phyloP scores from a whole-genome alignment of 169 alveolate genomes.

The Eimeria praecox region DNA sequence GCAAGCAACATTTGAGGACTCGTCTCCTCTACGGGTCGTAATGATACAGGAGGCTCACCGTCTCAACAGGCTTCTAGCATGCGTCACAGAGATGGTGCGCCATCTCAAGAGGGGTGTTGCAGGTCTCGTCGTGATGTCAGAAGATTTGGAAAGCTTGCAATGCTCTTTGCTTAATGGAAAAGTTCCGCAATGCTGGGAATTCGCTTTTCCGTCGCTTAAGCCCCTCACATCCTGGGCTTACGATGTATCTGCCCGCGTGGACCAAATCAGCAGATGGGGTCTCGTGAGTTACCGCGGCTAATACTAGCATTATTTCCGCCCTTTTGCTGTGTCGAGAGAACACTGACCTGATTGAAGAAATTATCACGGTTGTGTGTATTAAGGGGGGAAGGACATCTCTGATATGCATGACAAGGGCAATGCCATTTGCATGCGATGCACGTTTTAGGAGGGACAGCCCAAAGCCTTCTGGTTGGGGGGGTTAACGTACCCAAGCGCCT shows the following conservation, averaged over 20 bases:
- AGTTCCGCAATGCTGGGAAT: slow-evolving; percentile 94
- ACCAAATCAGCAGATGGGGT: slow-evolving; percentile 94
- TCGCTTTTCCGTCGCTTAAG: slow-evolving; percentile 93
- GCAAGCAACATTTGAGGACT: slow-evolving; percentile 90
- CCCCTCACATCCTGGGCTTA: slow-evolving; percentile 95
- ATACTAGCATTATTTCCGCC: background rate
- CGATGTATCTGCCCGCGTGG: slow-evolving; percentile 92
- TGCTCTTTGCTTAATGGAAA: slow-evolving; percentile 90
- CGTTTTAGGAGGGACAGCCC: slow-evolving; percentile 88
- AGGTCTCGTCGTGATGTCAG: slow-evolving; percentile 95
- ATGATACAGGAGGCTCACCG: slow-evolving; percentile 95
- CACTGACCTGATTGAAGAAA: background rate
- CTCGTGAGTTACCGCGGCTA: slow-evolving; percentile 30
- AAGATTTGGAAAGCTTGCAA: slow-evolving; percentile 94
- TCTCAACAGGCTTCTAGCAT: slow-evolving; percentile 91
- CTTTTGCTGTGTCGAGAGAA: background rate
- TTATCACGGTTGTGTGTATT: background rate
- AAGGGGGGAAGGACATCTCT: background rate
- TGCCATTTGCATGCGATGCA: background rate
- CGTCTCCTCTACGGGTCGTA: slow-evolving; percentile 94
- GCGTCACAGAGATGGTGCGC: slow-evolving; percentile 88
- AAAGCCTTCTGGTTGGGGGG: slow-evolving; percentile 96
- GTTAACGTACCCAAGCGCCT: slow-evolving; percentile 96
- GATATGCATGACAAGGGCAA: background rate
- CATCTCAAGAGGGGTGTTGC: slow-evolving; percentile 92